Percentiles rank a stretch among this genome's conserved stretches.
Evolutionary conservation across 2,329 filamentous ascomycete species (phyloP).

Genomic region (Sordariomycetes sp.): DNA sequence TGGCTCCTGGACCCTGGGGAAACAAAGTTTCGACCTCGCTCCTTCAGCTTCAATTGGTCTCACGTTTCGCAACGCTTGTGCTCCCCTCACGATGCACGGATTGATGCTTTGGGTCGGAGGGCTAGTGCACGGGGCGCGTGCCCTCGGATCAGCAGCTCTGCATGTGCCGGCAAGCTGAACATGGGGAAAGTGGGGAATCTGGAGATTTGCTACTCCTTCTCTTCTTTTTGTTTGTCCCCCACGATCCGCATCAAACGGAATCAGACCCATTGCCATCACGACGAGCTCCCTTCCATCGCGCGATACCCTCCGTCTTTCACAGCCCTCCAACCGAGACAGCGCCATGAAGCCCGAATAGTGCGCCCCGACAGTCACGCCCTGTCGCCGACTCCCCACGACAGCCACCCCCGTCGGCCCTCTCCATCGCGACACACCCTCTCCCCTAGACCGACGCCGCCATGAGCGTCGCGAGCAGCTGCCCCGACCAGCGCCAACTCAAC

Average conservation of each 20-base stretch:
- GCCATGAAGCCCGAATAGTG: not conserved
- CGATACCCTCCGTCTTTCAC: not conserved
- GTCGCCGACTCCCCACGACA: not conserved
- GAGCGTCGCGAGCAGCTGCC: slow-evolving; percentile 4
- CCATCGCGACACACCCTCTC: not conserved
- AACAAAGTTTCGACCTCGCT: not conserved
- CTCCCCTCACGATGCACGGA: not conserved
- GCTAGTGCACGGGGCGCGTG: not conserved
- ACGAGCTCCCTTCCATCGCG: not conserved
- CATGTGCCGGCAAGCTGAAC: not conserved
- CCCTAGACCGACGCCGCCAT: not conserved
- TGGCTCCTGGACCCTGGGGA: not conserved
- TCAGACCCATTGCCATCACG: not conserved
- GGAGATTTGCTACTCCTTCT: not conserved
- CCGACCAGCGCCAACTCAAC: slow-evolving; percentile 2
- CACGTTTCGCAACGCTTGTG: not conserved
- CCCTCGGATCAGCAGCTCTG: not conserved
- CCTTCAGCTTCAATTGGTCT: not conserved
- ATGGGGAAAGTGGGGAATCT: not conserved
- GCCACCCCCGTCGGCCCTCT: not conserved
- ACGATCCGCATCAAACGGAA: not conserved
- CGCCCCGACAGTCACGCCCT: not conserved
- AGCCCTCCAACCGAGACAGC: not conserved
- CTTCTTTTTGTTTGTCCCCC: not conserved
- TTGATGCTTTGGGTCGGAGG: too few relatives aligned